Conservation (phyloP, 208 protist genomes). For the Leishmania guyanensis region DNA sequence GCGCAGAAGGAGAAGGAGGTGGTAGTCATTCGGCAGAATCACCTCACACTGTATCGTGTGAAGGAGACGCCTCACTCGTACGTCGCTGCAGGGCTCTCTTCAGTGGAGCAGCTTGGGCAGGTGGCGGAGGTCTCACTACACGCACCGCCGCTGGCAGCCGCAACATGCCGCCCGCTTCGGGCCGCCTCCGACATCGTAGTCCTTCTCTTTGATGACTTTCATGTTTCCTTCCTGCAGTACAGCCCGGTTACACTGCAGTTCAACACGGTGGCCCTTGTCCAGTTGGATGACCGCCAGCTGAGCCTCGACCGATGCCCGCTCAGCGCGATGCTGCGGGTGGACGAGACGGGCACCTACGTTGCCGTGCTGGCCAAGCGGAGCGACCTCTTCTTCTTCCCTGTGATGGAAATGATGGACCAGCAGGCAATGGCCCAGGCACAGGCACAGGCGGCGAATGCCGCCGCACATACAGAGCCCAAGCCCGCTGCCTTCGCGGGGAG, state of each 20-base stretch:
- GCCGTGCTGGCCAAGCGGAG: slow-evolving; percentile 70
- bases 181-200: slow-evolving; percentile 63
- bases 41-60: slow-evolving; percentile 65
- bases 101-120: slow-evolving; percentile 31
- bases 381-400: slow-evolving; percentile 70
- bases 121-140: slow-evolving; percentile 59
- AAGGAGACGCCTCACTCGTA: neutral
- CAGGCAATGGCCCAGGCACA: slow-evolving; percentile 1
- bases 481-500: slow-evolving; percentile 10
- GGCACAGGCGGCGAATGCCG: neutral
- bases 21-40: slow-evolving; percentile 70
- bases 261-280: slow-evolving; percentile 78
- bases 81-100: slow-evolving; percentile 8
- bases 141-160: slow-evolving; percentile 61
- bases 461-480: neutral
- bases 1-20: slow-evolving; percentile 52
- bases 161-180: slow-evolving; percentile 55
- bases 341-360: slow-evolving; percentile 60
- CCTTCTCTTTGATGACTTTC: slow-evolving; percentile 84
- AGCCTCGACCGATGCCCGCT: slow-evolving; percentile 45
- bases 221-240: slow-evolving; percentile 81
- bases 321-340: slow-evolving; percentile 70
- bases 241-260: slow-evolving; percentile 59
- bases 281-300: slow-evolving; percentile 75
- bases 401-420: slow-evolving; percentile 39